Evolutionary conservation across 106 monocot species (phyloP).

Genomic region (Dendrobium huoshanense): DNA sequence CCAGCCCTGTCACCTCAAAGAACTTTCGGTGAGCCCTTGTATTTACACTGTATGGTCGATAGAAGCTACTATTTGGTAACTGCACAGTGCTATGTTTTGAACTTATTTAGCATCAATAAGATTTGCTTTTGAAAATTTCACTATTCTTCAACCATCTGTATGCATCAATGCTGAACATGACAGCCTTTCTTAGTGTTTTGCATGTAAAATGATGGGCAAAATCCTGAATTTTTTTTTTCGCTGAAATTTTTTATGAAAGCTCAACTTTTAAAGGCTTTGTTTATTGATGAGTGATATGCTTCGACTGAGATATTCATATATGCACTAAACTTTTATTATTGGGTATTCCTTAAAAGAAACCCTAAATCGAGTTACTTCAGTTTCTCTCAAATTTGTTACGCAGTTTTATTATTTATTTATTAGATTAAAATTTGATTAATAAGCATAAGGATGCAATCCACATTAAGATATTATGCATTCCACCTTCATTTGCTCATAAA

Average conservation of each 20-base stretch:
- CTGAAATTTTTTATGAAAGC: not conserved
- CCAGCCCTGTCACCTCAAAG: conserved; percentile 57
- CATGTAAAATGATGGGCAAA: not conserved
- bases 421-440: no score
- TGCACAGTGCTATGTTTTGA: not conserved
- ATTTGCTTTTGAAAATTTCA: not conserved
- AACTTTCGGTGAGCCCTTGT: conserved; percentile 61
- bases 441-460: not conserved
- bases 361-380: no score
- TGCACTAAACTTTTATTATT: no score
- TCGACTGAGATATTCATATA: not conserved
- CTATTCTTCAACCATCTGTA: not conserved
- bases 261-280: not conserved
- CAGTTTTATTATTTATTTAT: no score
- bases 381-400: no score
- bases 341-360: no score
- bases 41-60: not conserved
- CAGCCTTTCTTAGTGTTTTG: not conserved
- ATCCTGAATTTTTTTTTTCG: not conserved
- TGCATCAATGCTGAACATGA: not conserved
- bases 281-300: not conserved
- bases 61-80: not conserved
- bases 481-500: not conserved
- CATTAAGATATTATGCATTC: not conserved
- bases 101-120: not conserved